These are phyloP conservation scores for Closterium sp. DNA, from an alignment of 139 green algal genomes.

Conservation along the genomic window DNA sequence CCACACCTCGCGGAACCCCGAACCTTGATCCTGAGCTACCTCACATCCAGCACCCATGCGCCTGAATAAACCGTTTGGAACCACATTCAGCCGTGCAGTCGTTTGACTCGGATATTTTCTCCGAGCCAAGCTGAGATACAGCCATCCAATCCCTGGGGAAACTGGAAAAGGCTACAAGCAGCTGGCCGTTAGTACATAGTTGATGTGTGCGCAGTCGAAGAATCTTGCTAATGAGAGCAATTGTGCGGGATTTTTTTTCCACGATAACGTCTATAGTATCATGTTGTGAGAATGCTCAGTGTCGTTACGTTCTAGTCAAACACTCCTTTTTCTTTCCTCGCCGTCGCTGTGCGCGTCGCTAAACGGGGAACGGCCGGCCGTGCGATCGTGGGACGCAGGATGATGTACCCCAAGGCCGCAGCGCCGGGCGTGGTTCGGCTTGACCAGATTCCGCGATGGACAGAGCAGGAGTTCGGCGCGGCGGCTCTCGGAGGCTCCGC, in stretches of 20 bases:
- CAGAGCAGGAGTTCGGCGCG: background rate
- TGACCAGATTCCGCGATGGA: constrained; percentile 22
- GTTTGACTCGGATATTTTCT: background rate
- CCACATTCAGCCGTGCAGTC: background rate
- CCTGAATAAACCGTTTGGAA: background rate
- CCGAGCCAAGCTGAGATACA: background rate
- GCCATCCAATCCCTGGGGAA: background rate
- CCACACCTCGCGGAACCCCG: background rate
- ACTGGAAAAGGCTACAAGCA: too few relatives aligned
- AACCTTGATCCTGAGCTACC: background rate
- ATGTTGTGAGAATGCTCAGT: background rate
- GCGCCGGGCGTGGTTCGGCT: background rate
- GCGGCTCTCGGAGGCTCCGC: constrained; percentile 37
- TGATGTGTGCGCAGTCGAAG: background rate
- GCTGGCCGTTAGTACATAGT: background rate
- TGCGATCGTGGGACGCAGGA: background rate
- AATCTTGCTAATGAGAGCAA: background rate
- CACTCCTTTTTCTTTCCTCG: background rate
- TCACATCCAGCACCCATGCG: background rate
- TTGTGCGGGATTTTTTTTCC: background rate
- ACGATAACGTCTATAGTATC: background rate
- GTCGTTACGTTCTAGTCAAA: background rate
- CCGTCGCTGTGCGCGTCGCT: background rate
- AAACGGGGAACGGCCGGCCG: background rate
- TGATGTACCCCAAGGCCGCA: background rate